A percentile compares a stretch with the other conserved stretches of the same genome.
These are phyloP conservation scores for Pleurozium schreberi DNA, from an alignment of 225 moss, liverwort and hornwort species.

Conservation along the genomic window DNA sequence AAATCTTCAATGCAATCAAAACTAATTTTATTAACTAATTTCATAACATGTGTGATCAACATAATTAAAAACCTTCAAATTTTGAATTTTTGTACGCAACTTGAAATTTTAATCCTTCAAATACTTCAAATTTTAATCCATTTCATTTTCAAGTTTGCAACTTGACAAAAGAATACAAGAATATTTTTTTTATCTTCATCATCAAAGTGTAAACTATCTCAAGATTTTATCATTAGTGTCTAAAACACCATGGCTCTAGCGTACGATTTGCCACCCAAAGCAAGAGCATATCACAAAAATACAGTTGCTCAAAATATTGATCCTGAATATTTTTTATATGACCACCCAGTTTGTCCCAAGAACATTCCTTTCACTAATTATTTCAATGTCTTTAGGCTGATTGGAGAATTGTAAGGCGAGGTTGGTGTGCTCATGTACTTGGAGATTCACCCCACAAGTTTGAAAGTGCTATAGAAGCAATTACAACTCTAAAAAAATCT, in stretches of 20 bases:
- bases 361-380: conserved; percentile 17
- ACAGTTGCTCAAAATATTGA: conserved; percentile 22
- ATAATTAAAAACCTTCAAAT: no score
- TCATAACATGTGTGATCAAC: no score
- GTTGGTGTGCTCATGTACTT: conserved; percentile 77
- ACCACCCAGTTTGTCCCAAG: conserved; percentile 31
- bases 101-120: no score
- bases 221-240: neutral
- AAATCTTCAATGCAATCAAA: neutral
- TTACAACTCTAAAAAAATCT: conserved; percentile 27
- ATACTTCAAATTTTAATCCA: no score
- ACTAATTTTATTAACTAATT: neutral
- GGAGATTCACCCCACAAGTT: conserved; percentile 65
- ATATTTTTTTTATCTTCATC: no score
- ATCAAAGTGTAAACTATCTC: neutral
- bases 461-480: conserved; percentile 57
- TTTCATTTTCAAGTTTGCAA: neutral
- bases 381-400: conserved; percentile 30
- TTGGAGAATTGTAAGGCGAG: conserved; percentile 65
- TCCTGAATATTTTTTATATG: conserved; percentile 15
- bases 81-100: neutral
- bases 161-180: no score
- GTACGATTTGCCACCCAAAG: neutral
- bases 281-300: neutral
- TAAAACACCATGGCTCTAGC: neutral